Percentiles rank a stretch among this genome's conserved stretches.
phyloP scores from a whole-genome alignment of 2,329 filamentous ascomycete genomes.

The Fusarium sp. region DNA sequence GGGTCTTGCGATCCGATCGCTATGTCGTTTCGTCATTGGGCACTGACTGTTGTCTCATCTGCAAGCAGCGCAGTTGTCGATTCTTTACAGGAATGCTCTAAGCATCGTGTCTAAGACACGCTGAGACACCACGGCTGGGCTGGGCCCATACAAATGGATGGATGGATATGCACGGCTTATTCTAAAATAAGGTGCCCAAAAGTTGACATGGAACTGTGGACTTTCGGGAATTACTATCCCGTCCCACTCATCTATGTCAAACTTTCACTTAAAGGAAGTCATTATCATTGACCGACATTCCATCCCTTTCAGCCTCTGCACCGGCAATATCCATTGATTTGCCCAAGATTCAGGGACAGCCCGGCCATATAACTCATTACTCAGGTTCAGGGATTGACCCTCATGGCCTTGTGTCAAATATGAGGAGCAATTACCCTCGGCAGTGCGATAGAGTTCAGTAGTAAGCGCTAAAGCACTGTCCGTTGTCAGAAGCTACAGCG shows the following conservation, averaged over 20 bases:
- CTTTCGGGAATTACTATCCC: slow-evolving; percentile 19
- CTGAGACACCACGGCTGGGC: not conserved
- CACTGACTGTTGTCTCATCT: slow-evolving; percentile 3
- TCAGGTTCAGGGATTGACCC: slow-evolving; percentile 23
- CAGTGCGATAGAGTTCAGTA: slow-evolving; percentile 34
- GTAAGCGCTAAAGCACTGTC: slow-evolving; percentile 15
- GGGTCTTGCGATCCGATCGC: slow-evolving; percentile 29
- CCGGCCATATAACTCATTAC: not conserved
- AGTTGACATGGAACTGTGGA: slow-evolving; percentile 15
- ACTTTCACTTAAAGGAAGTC: slow-evolving; percentile 17
- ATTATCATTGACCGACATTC: slow-evolving; percentile 32
- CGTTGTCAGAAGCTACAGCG: slow-evolving; percentile 16
- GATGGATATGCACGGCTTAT: slow-evolving; percentile 25
- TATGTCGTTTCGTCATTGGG: not conserved
- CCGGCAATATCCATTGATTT: not conserved
- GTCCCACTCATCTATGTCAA: slow-evolving; percentile 25
- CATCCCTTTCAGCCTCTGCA: slow-evolving; percentile 11
- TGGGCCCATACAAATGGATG: not conserved
- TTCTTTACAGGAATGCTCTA: slow-evolving; percentile 12
- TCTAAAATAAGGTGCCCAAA: slow-evolving; percentile 7
- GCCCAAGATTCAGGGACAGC: not conserved
- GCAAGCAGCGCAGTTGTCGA: slow-evolving; percentile 4
- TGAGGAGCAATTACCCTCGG: slow-evolving; percentile 18
- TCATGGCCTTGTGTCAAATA: slow-evolving; percentile 12
- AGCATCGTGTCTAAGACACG: slow-evolving; percentile 8